These are phyloP conservation scores for Magnusiomyces sp. DNA, from an alignment of 1,139 yeast genomes.

Conservation along the genomic window DNA sequence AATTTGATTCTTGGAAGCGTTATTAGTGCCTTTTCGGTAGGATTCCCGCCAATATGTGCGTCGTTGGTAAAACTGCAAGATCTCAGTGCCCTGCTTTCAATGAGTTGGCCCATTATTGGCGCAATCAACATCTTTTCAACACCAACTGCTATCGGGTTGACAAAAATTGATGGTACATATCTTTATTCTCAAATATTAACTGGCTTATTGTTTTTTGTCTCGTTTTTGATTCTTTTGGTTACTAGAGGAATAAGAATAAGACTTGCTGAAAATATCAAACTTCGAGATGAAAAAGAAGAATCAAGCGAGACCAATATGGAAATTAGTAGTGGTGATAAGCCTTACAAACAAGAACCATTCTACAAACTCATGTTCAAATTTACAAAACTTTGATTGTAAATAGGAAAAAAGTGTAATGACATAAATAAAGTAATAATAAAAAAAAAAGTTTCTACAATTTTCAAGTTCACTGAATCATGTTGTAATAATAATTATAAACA, in stretches of 20 bases:
- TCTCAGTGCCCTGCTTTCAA: slow-evolving; percentile 55
- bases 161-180: slow-evolving; percentile 37
- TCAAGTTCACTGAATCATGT: too few relatives aligned
- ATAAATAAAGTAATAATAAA: too few relatives aligned
- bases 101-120: slow-evolving; percentile 43
- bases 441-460: too few relatives aligned
- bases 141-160: slow-evolving; percentile 22
- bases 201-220: slow-evolving; percentile 31
- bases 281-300: not conserved
- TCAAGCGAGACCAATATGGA: not conserved
- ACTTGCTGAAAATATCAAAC: not conserved
- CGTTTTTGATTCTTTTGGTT: slow-evolving; percentile 1
- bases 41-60: slow-evolving; percentile 32
- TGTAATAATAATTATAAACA: too few relatives aligned
- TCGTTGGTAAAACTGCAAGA: slow-evolving; percentile 43
- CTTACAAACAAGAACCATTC: not conserved
- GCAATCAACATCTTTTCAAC: slow-evolving; percentile 39
- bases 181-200: slow-evolving; percentile 53
- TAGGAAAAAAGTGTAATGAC: too few relatives aligned
- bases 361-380: not conserved
- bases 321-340: not conserved
- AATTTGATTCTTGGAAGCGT: slow-evolving; percentile 41
- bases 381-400: not conserved
- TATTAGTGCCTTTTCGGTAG: slow-evolving; percentile 44
- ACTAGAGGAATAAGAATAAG: slow-evolving; percentile 6